These are phyloP conservation scores for Termitomyces heimii DNA, from an alignment of 768 basidiomycete species.

Conservation along the genomic window DNA sequence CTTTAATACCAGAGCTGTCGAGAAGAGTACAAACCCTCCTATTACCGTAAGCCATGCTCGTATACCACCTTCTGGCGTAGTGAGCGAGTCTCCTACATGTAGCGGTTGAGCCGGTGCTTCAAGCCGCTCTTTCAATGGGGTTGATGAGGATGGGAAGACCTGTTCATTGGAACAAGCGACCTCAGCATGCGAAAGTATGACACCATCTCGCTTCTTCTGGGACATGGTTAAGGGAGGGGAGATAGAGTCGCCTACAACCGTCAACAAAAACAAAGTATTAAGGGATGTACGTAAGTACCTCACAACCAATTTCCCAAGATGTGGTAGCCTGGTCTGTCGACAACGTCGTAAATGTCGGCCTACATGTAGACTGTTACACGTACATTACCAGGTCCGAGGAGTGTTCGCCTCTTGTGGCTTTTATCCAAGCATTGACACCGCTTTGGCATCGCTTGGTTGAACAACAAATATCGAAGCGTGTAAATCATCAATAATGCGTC, in stretches of 20 bases:
- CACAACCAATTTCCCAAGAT: conserved; percentile 13
- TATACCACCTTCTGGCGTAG: conserved; percentile 40
- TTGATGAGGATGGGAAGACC: conserved; percentile 3
- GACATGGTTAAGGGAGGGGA: conserved; percentile 14
- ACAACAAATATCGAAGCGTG: not conserved
- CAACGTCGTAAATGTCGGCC: not conserved
- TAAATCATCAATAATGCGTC: not conserved
- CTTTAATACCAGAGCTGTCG: not conserved
- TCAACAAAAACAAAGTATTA: conserved; percentile 16
- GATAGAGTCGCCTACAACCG: conserved; percentile 9
- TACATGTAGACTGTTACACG: not conserved
- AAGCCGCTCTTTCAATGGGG: conserved; percentile 8
- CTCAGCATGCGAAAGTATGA: not conserved
- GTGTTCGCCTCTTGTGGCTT: not conserved
- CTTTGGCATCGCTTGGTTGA: conserved; percentile 3
- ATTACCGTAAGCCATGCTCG: conserved; percentile 40
- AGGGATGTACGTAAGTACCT: conserved; percentile 12
- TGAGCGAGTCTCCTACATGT: conserved; percentile 2
- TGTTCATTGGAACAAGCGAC: conserved; percentile 6
- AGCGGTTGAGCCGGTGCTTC: conserved; percentile 3
- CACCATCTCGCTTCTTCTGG: conserved; percentile 6
- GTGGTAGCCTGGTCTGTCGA: conserved; percentile 11
- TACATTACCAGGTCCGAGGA: not conserved
- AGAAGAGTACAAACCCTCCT: conserved; percentile 34
- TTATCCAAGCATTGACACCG: not conserved